Evolutionary conservation across 495 filamentous ascomycete species (phyloP).

Genomic region (Sporormia fimetaria): DNA sequence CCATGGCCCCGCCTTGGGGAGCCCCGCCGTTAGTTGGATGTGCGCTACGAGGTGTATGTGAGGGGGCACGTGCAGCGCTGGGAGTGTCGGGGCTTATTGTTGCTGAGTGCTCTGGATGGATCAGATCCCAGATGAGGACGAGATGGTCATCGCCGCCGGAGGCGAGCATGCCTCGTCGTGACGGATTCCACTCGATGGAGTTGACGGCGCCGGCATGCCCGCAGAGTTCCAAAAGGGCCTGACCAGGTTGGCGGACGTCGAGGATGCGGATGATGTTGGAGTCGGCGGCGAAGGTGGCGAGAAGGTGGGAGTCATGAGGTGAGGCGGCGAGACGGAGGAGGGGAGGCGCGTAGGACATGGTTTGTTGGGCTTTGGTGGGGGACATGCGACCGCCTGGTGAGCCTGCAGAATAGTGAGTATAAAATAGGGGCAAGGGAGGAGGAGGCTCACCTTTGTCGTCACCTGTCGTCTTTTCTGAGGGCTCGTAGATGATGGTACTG

Average conservation of each 20-base stretch:
- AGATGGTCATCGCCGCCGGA: conserved; percentile 86
- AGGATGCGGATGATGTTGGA: conserved; percentile 88
- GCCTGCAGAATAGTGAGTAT: conserved; percentile 3
- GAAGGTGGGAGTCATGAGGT: conserved; percentile 87
- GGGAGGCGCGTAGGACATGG: conserved; percentile 69
- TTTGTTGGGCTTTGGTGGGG: conserved; percentile 58
- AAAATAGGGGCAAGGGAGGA: neutral
- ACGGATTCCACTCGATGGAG: conserved; percentile 90
- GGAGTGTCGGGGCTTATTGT: conserved; percentile 31
- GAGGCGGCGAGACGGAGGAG: conserved; percentile 83
- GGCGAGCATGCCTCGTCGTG: conserved; percentile 73
- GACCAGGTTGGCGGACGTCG: conserved; percentile 91
- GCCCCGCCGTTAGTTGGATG: conserved; percentile 31
- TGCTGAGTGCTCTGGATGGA: conserved; percentile 46
- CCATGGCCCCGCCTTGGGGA: conserved; percentile 5
- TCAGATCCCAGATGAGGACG: conserved; percentile 87
- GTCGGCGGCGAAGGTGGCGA: conserved; percentile 93
- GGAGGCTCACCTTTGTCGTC: conserved; percentile 55
- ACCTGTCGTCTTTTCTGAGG: conserved; percentile 56
- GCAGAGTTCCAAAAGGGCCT: conserved; percentile 84
- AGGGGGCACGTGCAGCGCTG: conserved; percentile 33
- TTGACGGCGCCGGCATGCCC: conserved; percentile 82
- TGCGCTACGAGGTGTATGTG: conserved; percentile 36
- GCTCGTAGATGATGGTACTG: conserved; percentile 98
- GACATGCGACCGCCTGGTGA: conserved; percentile 42